A percentile compares a stretch with the other conserved stretches of the same genome.
phyloP scores from a whole-genome alignment of 2,329 filamentous ascomycete genomes.

The Raffaelea albimanens region DNA sequence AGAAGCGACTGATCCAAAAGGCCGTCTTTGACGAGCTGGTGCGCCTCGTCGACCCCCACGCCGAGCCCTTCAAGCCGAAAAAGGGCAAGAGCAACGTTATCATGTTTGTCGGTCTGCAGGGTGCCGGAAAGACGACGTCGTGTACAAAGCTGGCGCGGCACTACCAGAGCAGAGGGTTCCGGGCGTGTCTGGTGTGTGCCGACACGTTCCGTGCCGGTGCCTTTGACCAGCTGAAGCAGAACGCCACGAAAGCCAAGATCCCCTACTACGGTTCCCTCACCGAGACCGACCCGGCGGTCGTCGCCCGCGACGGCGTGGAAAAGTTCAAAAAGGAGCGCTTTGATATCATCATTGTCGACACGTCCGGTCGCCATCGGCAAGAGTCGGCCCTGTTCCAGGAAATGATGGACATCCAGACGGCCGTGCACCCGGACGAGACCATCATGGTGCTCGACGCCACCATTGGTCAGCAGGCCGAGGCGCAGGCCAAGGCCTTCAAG shows the following conservation, averaged over 20 bases:
- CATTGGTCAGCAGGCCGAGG: slow-evolving; percentile 92
- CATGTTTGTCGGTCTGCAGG: slow-evolving; percentile 98
- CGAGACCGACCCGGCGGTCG: slow-evolving; percentile 88
- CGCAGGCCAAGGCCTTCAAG: slow-evolving; percentile 94
- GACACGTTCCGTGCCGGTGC: slow-evolving; percentile 98
- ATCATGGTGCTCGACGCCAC: slow-evolving; percentile 97
- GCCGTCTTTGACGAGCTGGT: slow-evolving; percentile 96
- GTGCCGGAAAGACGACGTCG: slow-evolving; percentile 94
- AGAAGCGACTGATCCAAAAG: slow-evolving; percentile 97
- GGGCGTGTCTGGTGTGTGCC: slow-evolving; percentile 87
- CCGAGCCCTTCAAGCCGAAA: slow-evolving; percentile 91
- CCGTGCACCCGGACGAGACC: slow-evolving; percentile 87
- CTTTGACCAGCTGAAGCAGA: slow-evolving; percentile 97
- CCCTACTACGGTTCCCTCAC: slow-evolving; percentile 96
- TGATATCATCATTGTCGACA: slow-evolving; percentile 98
- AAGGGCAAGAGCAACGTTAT: slow-evolving; percentile 95
- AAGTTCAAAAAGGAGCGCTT: slow-evolving; percentile 99
- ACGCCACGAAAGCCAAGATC: slow-evolving; percentile 97
- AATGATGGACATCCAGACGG: slow-evolving; percentile 92
- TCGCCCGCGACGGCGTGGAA: slow-evolving; percentile 90
- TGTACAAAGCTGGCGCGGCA: slow-evolving; percentile 94
- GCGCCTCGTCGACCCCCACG: slow-evolving; percentile 88
- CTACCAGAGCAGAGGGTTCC: slow-evolving; percentile 90
- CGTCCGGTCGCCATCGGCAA: slow-evolving; percentile 87
- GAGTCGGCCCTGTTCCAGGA: slow-evolving; percentile 93